A percentile compares a stretch with the other conserved stretches of the same genome.
phyloP scores from a whole-genome alignment of 75 land plant genomes.

The Sequoiadendron giganteum region DNA sequence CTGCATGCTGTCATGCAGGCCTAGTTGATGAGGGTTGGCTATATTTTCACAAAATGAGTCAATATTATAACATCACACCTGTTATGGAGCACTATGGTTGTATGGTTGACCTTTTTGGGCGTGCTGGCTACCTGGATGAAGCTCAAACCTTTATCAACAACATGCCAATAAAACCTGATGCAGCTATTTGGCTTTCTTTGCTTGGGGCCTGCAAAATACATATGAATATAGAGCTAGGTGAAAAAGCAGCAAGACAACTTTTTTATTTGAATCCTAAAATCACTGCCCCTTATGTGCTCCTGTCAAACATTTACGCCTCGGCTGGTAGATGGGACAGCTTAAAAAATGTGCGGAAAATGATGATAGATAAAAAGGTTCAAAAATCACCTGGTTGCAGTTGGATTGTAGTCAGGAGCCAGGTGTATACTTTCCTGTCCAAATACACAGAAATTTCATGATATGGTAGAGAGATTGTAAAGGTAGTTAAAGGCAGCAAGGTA shows the following conservation, averaged over 20 bases:
- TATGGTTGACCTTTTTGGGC: conserved; percentile 18
- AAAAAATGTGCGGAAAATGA: conserved; percentile 1
- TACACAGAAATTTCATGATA: not conserved
- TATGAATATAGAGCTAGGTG: not conserved
- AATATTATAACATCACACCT: conserved; percentile 9
- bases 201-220: conserved; percentile 14
- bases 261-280: not conserved
- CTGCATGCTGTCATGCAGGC: conserved; percentile 15
- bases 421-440: not conserved
- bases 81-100: conserved; percentile 16
- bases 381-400: not conserved
- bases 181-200: conserved; percentile 15
- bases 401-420: not conserved
- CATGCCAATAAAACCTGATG: conserved; percentile 16
- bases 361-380: not conserved
- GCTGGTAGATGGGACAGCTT: not conserved
- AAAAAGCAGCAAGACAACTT: not conserved
- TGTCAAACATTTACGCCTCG: conserved; percentile 8
- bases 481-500: not conserved
- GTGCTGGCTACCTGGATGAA: conserved; percentile 4
- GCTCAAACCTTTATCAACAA: conserved; percentile 8
- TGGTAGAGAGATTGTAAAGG: not conserved
- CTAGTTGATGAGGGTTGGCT: conserved; percentile 1
- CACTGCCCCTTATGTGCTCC: conserved; percentile 7
- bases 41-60: not conserved